Evolutionary conservation across 371 early-diverging fungal species (phyloP).

Genomic region (Blakeslea trispora): DNA sequence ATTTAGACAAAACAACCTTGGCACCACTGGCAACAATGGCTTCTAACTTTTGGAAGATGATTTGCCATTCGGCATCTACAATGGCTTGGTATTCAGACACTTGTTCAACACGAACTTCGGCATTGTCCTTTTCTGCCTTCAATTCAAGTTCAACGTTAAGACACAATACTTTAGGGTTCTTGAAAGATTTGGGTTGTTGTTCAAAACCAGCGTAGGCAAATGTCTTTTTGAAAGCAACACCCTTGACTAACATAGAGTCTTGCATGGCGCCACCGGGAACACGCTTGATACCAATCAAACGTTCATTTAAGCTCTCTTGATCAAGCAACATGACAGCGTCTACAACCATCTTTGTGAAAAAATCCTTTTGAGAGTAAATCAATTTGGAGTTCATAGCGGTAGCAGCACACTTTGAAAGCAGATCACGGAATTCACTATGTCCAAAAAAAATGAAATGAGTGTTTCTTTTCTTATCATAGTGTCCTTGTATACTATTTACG

Average conservation of each 20-base stretch:
- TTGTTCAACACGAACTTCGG: conserved; percentile 98
- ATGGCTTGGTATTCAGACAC: conserved; percentile 98
- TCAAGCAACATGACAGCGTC: conserved; percentile 94
- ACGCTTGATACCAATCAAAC: conserved; percentile 97
- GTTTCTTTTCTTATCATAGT: too few species aligned
- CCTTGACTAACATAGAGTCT: conserved; percentile 95
- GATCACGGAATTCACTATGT: conserved; percentile 81
- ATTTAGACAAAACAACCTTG: conserved; percentile 98
- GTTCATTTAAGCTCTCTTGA: conserved; percentile 91
- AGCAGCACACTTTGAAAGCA: conserved; percentile 95
- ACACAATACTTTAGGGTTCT: conserved; percentile 92
- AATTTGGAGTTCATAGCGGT: conserved; percentile 99
- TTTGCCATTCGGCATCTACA: conserved; percentile 99
- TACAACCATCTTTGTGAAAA: conserved; percentile 99
- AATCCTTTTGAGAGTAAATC: conserved; percentile 96
- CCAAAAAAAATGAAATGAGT: too few species aligned
- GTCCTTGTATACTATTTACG: too few species aligned
- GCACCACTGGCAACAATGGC: conserved; percentile 98
- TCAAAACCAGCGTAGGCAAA: conserved; percentile 99
- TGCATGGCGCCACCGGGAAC: conserved; percentile 99
- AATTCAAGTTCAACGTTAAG: conserved; percentile 99
- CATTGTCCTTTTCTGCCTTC: conserved; percentile 99
- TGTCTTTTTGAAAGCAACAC: conserved; percentile 99
- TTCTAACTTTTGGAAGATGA: conserved; percentile 99
- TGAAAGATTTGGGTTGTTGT: conserved; percentile 98